Base-by-base conservation (phyloP, 2,329 filamentous ascomycete species). In the Orbilia blumenaviensis region DNA sequence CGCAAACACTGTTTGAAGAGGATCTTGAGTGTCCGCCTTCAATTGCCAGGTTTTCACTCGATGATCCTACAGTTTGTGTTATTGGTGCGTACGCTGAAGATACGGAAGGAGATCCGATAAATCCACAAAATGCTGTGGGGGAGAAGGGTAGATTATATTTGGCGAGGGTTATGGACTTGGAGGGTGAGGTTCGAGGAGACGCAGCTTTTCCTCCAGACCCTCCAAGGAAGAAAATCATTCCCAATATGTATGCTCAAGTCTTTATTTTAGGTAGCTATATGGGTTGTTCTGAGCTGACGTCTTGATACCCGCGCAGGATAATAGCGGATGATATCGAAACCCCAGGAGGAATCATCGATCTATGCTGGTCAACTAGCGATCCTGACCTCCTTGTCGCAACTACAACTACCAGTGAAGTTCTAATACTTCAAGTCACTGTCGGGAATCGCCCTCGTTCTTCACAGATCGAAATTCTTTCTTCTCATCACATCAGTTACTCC, bases 131-230 rank as follows among this genome's bases (percentile, higher is more conserved):
- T 8, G 74, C 72, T 0, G 42, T 66, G 5, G 48, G 63, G 16
- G 73, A 61, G 27, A 58, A 60, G 38, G 62, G 60, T 18, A 61
- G 64, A 12, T 58, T 79, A 10, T 78, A 66, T 27, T 56, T 77
- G 3, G 48, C 54, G 1, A 63, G 74, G 42, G 77, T 78, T 21
- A 67, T 74, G 69, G 77, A 79, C 54, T 54, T 67, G 5, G 77
- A 78, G 54, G 61, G 74, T 4, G 78, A 79, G 32, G 78, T 78
- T 18, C 66, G 77, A 61, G 78, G 78, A 10, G 77, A 79, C 66
- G 66, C 64, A 14, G 72, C 62, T 4, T 77, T 77, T 12, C 73
- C 73, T 12, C 73, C 73, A 1, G 73, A 77, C 14, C 56, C 64
- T 18, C 60, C 73, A 9, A 38, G 75, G 42, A 72, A 76, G 62